Evolutionary conservation across 305 asterid genomes (phyloP).

Genomic region (Plantago lanceolata): DNA sequence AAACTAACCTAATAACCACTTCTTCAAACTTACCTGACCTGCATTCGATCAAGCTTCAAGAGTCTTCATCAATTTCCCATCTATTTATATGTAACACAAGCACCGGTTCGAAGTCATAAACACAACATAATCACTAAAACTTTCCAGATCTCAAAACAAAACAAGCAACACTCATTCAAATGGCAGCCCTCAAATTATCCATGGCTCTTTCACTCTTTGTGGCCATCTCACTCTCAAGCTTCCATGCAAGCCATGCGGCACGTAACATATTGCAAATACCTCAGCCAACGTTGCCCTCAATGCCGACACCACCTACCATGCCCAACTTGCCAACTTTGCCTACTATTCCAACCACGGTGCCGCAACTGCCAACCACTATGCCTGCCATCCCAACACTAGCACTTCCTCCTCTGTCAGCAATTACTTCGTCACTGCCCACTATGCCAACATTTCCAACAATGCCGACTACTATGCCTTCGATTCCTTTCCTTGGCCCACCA

Average conservation of each 20-base stretch:
- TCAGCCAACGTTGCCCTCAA: neutral
- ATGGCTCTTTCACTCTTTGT: neutral
- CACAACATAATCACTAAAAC: too few relatives aligned
- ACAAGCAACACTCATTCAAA: neutral
- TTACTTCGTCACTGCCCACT: neutral
- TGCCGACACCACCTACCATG: neutral
- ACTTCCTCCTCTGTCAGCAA: slow-evolving; percentile 1
- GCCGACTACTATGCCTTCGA: neutral
- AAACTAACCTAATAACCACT: too few relatives aligned
- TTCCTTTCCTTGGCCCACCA: neutral
- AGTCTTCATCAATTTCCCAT: too few relatives aligned
- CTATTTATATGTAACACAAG: too few relatives aligned
- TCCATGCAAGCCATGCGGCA: neutral
- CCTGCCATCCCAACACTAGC: neutral
- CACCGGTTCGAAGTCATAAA: too few relatives aligned
- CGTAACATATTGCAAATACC: neutral
- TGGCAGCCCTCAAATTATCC: slow-evolving; percentile 10
- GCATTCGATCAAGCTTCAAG: too few relatives aligned
- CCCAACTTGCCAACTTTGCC: neutral
- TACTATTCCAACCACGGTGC: neutral
- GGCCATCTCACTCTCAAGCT: neutral
- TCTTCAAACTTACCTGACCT: too few relatives aligned
- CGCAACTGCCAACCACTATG: neutral
- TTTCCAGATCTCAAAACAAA: too few relatives aligned
- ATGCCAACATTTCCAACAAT: neutral